A percentile compares a stretch with the other conserved stretches of the same genome.
phyloP scores from a whole-genome alignment of 2,329 filamentous ascomycete genomes.

The Curvularia spicifera region DNA sequence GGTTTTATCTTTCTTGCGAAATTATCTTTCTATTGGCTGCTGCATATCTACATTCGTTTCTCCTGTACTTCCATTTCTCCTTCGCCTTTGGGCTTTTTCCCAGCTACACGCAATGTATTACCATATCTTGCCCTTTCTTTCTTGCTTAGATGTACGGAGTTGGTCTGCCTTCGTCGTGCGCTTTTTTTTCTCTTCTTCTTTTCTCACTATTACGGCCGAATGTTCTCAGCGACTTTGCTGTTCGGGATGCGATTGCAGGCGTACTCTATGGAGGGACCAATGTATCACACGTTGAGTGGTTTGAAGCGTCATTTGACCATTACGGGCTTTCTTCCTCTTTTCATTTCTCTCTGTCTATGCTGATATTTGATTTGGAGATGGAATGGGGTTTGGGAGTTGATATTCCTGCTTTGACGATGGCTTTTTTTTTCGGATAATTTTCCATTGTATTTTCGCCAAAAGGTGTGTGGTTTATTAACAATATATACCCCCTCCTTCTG shows the following conservation, averaged over 20 bases:
- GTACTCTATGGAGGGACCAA: background rate
- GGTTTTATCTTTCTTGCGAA: background rate
- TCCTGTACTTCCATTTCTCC: background rate
- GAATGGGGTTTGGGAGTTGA: too few relatives aligned
- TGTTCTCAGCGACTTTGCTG: background rate
- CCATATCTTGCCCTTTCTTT: background rate
- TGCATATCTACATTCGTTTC: background rate
- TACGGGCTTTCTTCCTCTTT: background rate
- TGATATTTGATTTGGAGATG: background rate
- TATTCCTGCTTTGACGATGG: too few relatives aligned
- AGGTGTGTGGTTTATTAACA: background rate
- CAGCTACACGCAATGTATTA: slow-evolving; percentile 7
- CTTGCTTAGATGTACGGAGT: background rate
- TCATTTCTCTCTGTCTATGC: background rate
- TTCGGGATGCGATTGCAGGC: background rate
- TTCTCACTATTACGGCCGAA: background rate
- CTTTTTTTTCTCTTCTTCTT: background rate
- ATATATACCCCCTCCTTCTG: background rate
- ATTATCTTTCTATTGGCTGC: background rate
- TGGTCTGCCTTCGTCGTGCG: background rate
- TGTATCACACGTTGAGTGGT: background rate
- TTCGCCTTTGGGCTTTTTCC: slow-evolving; percentile 3
- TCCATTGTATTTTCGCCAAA: background rate
- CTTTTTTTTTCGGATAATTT: background rate
- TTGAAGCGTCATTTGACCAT: background rate